These are phyloP conservation scores for Fusarium virguliforme DNA, from an alignment of 2,329 filamentous ascomycete genomes.

Conservation along the genomic window DNA sequence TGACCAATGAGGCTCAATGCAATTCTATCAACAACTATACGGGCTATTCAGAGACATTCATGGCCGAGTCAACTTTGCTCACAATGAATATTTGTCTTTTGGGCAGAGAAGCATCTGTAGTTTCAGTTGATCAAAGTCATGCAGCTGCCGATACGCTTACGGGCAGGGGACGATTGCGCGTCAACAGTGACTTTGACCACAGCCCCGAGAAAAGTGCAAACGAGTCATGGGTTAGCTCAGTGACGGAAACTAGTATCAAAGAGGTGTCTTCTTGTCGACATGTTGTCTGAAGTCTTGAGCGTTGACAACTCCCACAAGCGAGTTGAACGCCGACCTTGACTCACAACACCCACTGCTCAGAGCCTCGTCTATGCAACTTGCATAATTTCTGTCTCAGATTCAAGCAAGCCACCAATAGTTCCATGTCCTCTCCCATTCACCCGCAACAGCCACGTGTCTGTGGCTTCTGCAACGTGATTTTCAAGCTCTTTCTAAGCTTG, in stretches of 20 bases:
- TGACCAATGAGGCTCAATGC: neutral
- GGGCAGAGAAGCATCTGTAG: neutral
- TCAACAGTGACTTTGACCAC: neutral
- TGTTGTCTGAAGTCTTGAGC: neutral
- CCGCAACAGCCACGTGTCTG: neutral
- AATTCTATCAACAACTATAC: no score
- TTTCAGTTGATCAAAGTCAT: constrained; percentile 4
- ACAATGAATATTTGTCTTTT: neutral
- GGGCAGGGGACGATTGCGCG: neutral
- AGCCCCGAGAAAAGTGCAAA: neutral
- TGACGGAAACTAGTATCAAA: neutral
- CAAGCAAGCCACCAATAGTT: neutral
- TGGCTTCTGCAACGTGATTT: neutral
- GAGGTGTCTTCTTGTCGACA: neutral
- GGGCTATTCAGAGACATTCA: no score
- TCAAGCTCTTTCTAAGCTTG: constrained; percentile 1
- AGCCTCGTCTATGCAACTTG: neutral
- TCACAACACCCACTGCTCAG: neutral
- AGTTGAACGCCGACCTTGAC: neutral
- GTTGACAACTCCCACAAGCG: neutral
- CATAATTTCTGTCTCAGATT: neutral
- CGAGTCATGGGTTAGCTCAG: neutral
- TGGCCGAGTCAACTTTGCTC: neutral
- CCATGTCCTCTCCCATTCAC: neutral
- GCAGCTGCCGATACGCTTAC: neutral